Conservation (phyloP, 768 basidiomycete genomes). For the Dacryopinax primogenitus region DNA sequence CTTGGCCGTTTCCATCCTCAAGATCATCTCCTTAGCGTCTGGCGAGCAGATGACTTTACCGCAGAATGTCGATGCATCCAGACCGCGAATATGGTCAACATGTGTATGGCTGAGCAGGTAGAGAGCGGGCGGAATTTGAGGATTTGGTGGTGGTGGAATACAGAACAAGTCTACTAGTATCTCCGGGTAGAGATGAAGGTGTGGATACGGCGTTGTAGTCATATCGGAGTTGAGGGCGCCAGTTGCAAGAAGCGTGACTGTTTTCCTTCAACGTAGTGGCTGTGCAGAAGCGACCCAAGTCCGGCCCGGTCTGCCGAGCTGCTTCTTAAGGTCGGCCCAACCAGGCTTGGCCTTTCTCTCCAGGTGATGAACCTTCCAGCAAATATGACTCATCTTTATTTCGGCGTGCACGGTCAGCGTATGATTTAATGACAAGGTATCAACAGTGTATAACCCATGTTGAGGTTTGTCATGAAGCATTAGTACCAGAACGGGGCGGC, state of each 20-base stretch:
- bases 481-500: no score
- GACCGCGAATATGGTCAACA: conserved; percentile 70
- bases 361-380: no score
- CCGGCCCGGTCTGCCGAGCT: no score
- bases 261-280: not conserved
- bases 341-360: no score
- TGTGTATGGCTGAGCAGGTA: conserved; percentile 85
- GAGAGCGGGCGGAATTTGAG: conserved; percentile 30
- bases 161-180: conserved; percentile 84
- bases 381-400: no score
- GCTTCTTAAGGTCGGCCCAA: no score
- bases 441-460: no score
- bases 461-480: no score
- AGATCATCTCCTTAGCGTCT: conserved; percentile 76
- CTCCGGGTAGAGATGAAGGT: conserved; percentile 55
- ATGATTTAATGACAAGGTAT: no score
- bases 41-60: conserved; percentile 61
- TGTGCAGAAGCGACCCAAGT: not conserved
- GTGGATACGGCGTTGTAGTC: conserved; percentile 35
- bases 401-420: no score
- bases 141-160: conserved; percentile 31
- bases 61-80: conserved; percentile 61
- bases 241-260: not conserved
- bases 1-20: conserved; percentile 56
- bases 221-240: not conserved